Conservation (phyloP, 768 basidiomycete species). For the Collybia mongolica region DNA sequence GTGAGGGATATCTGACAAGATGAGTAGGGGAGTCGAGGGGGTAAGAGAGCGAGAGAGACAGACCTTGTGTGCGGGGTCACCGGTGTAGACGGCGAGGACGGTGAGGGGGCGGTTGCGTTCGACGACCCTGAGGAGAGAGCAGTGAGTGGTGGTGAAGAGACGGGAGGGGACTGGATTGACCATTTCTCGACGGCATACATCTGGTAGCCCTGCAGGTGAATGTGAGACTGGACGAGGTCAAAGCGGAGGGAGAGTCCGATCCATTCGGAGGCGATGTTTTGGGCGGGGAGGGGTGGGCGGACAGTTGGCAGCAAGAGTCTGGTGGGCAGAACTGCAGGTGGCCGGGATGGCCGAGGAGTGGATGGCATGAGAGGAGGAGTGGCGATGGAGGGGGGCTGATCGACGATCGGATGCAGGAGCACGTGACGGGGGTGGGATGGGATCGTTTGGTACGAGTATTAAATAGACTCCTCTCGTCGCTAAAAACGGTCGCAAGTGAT, state of each 20-base stretch:
- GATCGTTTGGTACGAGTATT: conserved; percentile 10
- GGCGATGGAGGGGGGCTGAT: background rate
- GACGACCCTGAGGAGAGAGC: conserved; percentile 53
- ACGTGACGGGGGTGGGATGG: background rate
- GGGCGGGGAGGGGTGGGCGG: conserved; percentile 5
- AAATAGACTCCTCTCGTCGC: too few species aligned
- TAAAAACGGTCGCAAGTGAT: too few species aligned
- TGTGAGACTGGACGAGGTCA: conserved; percentile 43
- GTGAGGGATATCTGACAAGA: conserved; percentile 56
- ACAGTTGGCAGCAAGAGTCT: conserved; percentile 23
- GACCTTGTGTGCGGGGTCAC: conserved; percentile 67
- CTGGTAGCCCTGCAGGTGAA: conserved; percentile 66
- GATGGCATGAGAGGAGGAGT: conserved; percentile 2
- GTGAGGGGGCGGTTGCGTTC: conserved; percentile 59
- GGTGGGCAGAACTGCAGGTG: too few species aligned
- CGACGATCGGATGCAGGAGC: background rate
- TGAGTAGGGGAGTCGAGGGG: conserved; percentile 1
- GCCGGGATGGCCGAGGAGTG: conserved; percentile 4
- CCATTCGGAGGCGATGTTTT: background rate
- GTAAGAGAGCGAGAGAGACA: conserved; percentile 5
- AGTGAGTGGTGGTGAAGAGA: background rate
- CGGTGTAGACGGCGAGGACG: conserved; percentile 75
- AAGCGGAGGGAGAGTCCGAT: conserved; percentile 38
- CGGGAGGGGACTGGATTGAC: conserved; percentile 30
- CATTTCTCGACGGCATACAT: conserved; percentile 88